Conservation (phyloP, 2,329 filamentous ascomycete species). For the Domatiomyces catenatus region DNA sequence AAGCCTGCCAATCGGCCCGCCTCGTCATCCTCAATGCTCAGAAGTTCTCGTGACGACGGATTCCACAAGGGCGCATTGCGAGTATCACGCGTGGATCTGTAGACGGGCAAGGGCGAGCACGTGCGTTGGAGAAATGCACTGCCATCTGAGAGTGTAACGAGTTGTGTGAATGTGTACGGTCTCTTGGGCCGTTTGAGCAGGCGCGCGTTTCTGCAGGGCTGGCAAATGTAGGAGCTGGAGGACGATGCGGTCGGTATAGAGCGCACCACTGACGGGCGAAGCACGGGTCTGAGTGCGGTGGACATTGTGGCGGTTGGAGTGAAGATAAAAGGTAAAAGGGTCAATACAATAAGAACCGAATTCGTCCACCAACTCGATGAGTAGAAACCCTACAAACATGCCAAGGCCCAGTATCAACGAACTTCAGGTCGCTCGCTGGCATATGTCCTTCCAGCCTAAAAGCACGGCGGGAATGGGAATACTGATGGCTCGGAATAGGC, state of each 20-base stretch:
- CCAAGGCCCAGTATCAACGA: not conserved
- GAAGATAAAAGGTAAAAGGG: not conserved
- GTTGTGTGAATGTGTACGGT: slow-evolving; percentile 94
- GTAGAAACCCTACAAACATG: not conserved
- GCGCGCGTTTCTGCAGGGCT: slow-evolving; percentile 64
- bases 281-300: slow-evolving; percentile 12
- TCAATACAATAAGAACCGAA: not conserved
- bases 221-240: slow-evolving; percentile 30
- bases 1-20: slow-evolving; percentile 80
- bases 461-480: not conserved
- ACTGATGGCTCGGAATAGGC: not conserved
- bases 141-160: slow-evolving; percentile 83
- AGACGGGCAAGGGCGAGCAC: slow-evolving; percentile 39
- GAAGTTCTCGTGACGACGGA: slow-evolving; percentile 61
- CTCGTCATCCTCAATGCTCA: slow-evolving; percentile 89
- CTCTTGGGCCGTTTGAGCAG: slow-evolving; percentile 76
- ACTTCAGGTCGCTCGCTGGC: not conserved
- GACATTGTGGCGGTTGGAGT: slow-evolving; percentile 5
- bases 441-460: not conserved
- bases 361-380: not conserved
- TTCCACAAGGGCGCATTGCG: slow-evolving; percentile 88
- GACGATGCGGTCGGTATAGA: slow-evolving; percentile 7
- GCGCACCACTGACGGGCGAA: slow-evolving; percentile 12
- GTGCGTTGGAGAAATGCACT: slow-evolving; percentile 50
- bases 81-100: slow-evolving; percentile 60